phyloP scores from a whole-genome alignment of 2,329 filamentous ascomycete species.

The Chaetomiaceae sp. region DNA sequence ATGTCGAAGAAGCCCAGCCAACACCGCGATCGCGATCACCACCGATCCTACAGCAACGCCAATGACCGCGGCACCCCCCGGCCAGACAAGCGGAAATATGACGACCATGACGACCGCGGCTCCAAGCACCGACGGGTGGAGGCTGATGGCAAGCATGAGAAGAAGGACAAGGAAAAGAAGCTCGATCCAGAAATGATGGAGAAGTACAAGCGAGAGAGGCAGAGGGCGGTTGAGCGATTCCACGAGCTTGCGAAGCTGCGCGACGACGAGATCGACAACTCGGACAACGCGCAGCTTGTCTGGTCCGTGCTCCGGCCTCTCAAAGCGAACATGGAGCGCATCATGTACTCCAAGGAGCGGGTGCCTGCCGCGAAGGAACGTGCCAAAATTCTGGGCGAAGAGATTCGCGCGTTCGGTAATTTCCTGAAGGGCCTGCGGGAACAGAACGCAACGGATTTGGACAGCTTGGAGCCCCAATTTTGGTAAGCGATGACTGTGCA shows the following conservation, averaged over 20 bases:
- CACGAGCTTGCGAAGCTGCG: conserved; percentile 33
- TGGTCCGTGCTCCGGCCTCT: conserved; percentile 36
- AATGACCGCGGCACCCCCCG: conserved; percentile 47
- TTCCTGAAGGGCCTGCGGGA: conserved; percentile 30
- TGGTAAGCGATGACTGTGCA: conserved; percentile 25
- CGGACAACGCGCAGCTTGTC: conserved; percentile 32
- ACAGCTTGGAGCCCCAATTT: conserved; percentile 33
- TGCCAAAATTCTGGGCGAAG: conserved; percentile 33
- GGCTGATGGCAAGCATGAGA: conserved; percentile 28
- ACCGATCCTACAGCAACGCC: conserved; percentile 44
- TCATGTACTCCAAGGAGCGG: conserved; percentile 33
- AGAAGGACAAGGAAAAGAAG: conserved; percentile 36
- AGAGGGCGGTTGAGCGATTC: conserved; percentile 33
- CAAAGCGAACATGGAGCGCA: conserved; percentile 32
- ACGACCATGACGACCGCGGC: conserved; percentile 45
- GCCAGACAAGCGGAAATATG: conserved; percentile 58
- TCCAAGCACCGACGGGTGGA: conserved; percentile 50
- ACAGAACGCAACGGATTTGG: conserved; percentile 29
- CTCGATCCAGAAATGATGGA: conserved; percentile 33
- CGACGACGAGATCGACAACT: conserved; percentile 31
- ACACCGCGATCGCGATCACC: conserved; percentile 43
- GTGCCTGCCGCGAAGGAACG: conserved; percentile 28
- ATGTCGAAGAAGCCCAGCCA: conserved; percentile 42
- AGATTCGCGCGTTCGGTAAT: conserved; percentile 33
- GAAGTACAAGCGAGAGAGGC: conserved; percentile 29